These are phyloP conservation scores for Nannochloropsis oceanica DNA, from an alignment of 108 stramenopile genomes.

Conservation along the genomic window DNA sequence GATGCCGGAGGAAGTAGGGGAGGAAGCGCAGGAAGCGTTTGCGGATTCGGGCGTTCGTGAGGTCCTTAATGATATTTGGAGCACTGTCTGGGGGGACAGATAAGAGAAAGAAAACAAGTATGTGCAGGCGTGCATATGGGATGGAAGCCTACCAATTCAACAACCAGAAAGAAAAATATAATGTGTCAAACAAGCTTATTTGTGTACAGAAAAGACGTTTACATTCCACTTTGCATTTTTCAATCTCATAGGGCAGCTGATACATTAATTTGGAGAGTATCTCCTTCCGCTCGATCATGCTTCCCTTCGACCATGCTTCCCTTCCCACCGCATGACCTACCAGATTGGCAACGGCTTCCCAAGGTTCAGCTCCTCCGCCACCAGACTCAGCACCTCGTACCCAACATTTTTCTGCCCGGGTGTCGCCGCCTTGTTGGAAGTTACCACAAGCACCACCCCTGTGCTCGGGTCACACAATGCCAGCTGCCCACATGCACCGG, in stretches of 20 bases:
- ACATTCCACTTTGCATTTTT: too few species aligned
- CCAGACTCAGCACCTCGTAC: neutral
- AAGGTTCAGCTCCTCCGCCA: neutral
- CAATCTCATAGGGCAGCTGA: too few species aligned
- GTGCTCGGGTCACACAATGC: neutral
- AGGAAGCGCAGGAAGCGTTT: conserved; percentile 3
- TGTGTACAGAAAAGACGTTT: too few species aligned
- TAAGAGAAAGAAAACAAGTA: neutral
- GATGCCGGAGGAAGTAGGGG: neutral
- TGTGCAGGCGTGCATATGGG: too few species aligned
- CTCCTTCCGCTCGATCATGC: too few species aligned
- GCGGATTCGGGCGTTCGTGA: neutral
- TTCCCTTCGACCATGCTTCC: too few species aligned
- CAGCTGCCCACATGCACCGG: neutral
- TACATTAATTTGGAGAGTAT: too few species aligned
- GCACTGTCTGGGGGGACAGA: neutral
- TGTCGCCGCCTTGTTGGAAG: neutral
- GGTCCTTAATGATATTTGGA: neutral
- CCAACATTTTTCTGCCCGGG: neutral
- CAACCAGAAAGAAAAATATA: too few species aligned
- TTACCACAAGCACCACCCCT: neutral
- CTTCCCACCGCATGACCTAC: neutral
- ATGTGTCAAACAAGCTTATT: too few species aligned
- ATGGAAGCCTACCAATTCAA: too few species aligned
- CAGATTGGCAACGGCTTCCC: neutral